Conservation (phyloP, 257 asterid species). For the Oldenlandia corymbosa region DNA sequence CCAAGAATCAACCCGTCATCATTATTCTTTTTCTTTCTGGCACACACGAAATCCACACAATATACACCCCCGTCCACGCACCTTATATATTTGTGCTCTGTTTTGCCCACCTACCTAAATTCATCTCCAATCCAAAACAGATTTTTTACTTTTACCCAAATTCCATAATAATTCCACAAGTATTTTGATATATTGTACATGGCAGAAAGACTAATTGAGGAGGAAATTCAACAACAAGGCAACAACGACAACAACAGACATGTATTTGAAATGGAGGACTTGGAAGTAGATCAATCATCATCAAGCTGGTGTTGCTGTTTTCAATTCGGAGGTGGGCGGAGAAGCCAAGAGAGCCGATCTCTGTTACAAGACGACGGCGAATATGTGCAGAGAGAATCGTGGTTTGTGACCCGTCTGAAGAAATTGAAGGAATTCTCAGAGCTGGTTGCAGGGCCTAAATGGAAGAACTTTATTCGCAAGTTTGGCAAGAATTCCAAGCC, state of each 20-base stretch:
- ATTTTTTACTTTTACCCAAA: too few species aligned
- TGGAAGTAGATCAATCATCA: neutral
- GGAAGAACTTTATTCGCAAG: slow-evolving; percentile 31
- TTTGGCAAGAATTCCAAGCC: slow-evolving; percentile 24
- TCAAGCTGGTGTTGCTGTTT: slow-evolving; percentile 34
- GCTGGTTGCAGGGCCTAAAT: slow-evolving; percentile 30
- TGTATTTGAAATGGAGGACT: neutral
- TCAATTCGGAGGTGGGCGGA: slow-evolving; percentile 15
- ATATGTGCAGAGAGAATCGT: slow-evolving; percentile 14
- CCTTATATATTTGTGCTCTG: slow-evolving; percentile 2
- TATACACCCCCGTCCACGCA: neutral
- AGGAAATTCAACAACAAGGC: neutral
- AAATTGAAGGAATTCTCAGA: slow-evolving; percentile 30
- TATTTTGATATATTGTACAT: too few species aligned
- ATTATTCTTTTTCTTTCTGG: too few species aligned
- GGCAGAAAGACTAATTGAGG: too few species aligned
- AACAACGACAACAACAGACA: neutral
- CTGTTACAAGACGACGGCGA: slow-evolving; percentile 1
- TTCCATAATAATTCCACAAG: too few species aligned
- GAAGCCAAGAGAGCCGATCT: slow-evolving; percentile 6
- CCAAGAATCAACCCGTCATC: too few species aligned
- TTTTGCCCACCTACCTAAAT: too few species aligned
- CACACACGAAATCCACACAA: slow-evolving; percentile 2
- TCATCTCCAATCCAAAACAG: too few species aligned
- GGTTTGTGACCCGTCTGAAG: slow-evolving; percentile 22